phyloP scores from a whole-genome alignment of 495 filamentous ascomycete species.

The Evernia prunastri region DNA sequence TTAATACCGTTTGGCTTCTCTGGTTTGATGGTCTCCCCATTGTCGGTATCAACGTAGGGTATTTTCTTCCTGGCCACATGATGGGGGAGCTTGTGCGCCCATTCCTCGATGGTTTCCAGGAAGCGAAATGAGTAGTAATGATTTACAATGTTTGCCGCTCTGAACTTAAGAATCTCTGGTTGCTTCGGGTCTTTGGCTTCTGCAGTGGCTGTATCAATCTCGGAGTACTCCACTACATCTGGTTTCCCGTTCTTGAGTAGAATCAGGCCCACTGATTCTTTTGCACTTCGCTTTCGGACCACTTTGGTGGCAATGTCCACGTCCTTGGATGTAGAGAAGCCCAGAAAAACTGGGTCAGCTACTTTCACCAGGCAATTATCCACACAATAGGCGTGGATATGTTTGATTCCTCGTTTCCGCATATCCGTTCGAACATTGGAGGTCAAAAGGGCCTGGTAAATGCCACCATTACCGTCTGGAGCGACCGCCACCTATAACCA shows the following conservation, averaged over 20 bases:
- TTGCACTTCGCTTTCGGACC: slow-evolving; percentile 94
- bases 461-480: slow-evolving; percentile 96
- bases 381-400: slow-evolving; percentile 96
- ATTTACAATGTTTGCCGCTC: slow-evolving; percentile 98
- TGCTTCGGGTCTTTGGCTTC: slow-evolving; percentile 86
- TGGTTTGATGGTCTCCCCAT: slow-evolving; percentile 75
- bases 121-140: slow-evolving; percentile 98
- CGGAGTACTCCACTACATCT: slow-evolving; percentile 97
- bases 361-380: slow-evolving; percentile 99
- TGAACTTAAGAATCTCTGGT: slow-evolving; percentile 79
- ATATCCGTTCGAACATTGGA: slow-evolving; percentile 83
- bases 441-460: slow-evolving; percentile 85
- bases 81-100: slow-evolving; percentile 79
- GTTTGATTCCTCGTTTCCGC: slow-evolving; percentile 79
- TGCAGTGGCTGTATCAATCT: slow-evolving; percentile 81
- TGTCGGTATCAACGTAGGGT: slow-evolving; percentile 68
- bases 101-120: slow-evolving; percentile 81
- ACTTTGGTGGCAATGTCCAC: slow-evolving; percentile 98
- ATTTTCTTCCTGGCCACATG: slow-evolving; percentile 99
- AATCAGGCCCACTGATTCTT: slow-evolving; percentile 94
- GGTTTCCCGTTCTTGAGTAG: slow-evolving; percentile 91
- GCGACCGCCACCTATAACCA: slow-evolving; percentile 70
- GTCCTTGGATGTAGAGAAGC: slow-evolving; percentile 79
- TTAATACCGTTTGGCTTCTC: slow-evolving; percentile 96
- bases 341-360: slow-evolving; percentile 91